Conservation (phyloP, 768 basidiomycete species). For the Crassisporium funariophilum region DNA sequence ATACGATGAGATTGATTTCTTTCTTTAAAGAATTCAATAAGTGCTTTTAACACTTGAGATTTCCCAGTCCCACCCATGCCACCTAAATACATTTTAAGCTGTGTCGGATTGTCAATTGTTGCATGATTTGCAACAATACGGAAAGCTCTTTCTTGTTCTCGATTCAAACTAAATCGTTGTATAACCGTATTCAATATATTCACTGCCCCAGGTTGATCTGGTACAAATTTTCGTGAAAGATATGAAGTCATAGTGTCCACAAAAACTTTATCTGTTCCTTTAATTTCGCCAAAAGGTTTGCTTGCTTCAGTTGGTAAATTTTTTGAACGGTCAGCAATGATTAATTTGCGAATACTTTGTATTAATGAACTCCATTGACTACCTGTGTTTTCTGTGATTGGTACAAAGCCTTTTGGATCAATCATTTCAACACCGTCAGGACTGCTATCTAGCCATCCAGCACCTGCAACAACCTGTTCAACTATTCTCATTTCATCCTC, state of each 20-base stretch:
- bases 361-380: conserved; percentile 26
- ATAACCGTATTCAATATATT: too few relatives aligned
- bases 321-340: neutral
- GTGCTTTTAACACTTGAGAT: conserved; percentile 29
- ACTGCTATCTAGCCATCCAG: too few relatives aligned
- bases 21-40: conserved; percentile 20
- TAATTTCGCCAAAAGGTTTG: too few relatives aligned
- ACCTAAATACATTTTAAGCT: conserved; percentile 33
- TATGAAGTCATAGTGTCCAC: too few relatives aligned
- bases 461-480: too few relatives aligned
- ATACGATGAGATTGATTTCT: conserved; percentile 23
- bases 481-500: too few relatives aligned
- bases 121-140: conserved; percentile 31
- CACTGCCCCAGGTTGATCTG: too few relatives aligned
- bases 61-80: conserved; percentile 38
- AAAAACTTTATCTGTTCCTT: too few relatives aligned
- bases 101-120: conserved; percentile 7
- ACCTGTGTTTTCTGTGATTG: neutral
- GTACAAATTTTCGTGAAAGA: too few relatives aligned
- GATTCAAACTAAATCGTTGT: conserved; percentile 25
- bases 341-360: conserved; percentile 9
- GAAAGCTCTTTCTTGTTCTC: conserved; percentile 34
- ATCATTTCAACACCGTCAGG: too few relatives aligned
- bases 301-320: too few relatives aligned
- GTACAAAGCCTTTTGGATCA: neutral